phyloP scores from a whole-genome alignment of 2,329 filamentous ascomycete species.

The Penicillium sp. region DNA sequence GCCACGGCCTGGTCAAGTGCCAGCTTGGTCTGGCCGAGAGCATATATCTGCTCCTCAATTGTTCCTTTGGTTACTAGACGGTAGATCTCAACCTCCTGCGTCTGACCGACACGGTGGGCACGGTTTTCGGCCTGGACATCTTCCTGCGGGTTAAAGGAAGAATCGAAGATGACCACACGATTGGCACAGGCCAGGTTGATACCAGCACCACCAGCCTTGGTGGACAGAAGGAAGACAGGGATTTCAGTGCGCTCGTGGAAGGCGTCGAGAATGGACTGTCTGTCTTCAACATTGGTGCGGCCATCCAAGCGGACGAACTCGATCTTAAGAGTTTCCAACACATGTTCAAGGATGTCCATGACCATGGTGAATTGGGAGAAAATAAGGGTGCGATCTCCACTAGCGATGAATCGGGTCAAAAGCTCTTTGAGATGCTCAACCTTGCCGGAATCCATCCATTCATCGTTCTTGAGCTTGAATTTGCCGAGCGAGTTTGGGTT shows the following conservation, averaged over 20 bases:
- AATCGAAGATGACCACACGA: conserved; percentile 97
- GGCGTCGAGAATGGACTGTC: conserved; percentile 83
- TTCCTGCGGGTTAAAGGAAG: conserved; percentile 95
- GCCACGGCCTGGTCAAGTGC: conserved; percentile 76
- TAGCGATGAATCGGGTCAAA: conserved; percentile 68
- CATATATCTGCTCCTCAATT: conserved; percentile 90
- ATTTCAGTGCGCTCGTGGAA: conserved; percentile 76
- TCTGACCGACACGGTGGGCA: conserved; percentile 92
- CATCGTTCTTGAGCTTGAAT: conserved; percentile 58
- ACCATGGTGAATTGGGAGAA: conserved; percentile 94
- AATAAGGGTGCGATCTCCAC: conserved; percentile 82
- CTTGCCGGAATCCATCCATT: conserved; percentile 78
- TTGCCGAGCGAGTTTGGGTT: conserved; percentile 54
- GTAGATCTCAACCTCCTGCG: conserved; percentile 83
- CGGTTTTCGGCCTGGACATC: conserved; percentile 98
- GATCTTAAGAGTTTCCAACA: conserved; percentile 70
- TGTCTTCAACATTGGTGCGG: conserved; percentile 73
- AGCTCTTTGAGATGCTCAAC: conserved; percentile 77
- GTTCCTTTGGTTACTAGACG: conserved; percentile 76
- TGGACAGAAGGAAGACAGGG: conserved; percentile 88
- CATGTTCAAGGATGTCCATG: conserved; percentile 83
- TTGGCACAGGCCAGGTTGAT: conserved; percentile 95
- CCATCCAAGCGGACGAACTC: conserved; percentile 85
- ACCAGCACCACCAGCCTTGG: conserved; percentile 91
- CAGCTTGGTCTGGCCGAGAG: conserved; percentile 87